Evolutionary conservation across 148 eudicot species (phyloP).

Genomic region (Talinum fruticosum): DNA sequence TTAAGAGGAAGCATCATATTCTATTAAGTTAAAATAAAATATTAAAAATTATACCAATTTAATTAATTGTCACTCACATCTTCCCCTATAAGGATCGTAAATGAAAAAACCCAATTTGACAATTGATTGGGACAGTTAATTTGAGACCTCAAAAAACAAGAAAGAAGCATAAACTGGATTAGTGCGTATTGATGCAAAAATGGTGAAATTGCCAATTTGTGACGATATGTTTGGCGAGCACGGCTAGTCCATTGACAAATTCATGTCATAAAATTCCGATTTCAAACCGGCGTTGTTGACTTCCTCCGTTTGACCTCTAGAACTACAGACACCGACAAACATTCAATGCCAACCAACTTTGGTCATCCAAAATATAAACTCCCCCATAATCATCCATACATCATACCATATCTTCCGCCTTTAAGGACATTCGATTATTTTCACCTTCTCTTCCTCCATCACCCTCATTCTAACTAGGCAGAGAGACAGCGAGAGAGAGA

Average conservation of each 20-base stretch:
- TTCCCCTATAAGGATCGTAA: no score
- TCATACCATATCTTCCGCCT: background rate
- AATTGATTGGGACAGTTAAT: background rate
- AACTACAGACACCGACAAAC: background rate
- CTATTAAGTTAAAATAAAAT: no score
- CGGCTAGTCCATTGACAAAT: background rate
- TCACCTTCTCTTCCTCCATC: no score
- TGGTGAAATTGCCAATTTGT: background rate
- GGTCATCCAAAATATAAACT: no score
- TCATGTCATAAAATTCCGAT: background rate
- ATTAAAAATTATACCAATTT: no score
- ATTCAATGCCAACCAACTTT: background rate
- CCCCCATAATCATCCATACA: background rate
- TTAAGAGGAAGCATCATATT: no score
- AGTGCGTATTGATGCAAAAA: no score
- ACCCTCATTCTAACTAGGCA: no score
- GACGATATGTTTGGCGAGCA: background rate
- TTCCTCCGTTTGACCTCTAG: slow-evolving; percentile 17
- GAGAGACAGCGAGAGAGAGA: background rate
- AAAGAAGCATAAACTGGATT: background rate
- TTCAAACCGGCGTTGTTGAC: slow-evolving; percentile 25
- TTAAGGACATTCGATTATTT: no score
- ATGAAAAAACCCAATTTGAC: no score
- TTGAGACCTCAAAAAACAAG: background rate
- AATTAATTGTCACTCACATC: no score